Percentiles rank a stretch among this genome's conserved stretches.
Evolutionary conservation across 2,329 filamentous ascomycete species (phyloP).

Genomic region (Ophiostoma sp.): DNA sequence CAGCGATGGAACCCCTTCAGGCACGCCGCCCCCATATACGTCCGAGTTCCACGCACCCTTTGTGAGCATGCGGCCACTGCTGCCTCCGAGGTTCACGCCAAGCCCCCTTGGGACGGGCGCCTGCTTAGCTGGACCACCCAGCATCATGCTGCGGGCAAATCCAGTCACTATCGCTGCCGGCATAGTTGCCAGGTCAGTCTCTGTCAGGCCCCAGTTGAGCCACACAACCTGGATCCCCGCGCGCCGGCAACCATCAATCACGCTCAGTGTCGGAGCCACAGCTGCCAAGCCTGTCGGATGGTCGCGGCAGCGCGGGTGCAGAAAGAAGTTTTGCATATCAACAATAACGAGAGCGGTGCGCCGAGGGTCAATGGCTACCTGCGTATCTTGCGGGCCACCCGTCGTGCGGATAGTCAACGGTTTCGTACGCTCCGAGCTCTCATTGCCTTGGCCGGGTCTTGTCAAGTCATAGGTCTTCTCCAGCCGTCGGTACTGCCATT

Average conservation of each 20-base stretch:
- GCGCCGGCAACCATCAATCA: constrained; percentile 43
- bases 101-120: constrained; percentile 32
- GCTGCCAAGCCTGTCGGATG: constrained; percentile 40
- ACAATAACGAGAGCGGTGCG: constrained; percentile 34
- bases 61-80: constrained; percentile 44
- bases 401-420: constrained; percentile 37
- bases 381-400: constrained; percentile 43
- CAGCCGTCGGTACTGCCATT: constrained; percentile 32
- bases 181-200: constrained; percentile 45
- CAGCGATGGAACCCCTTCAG: constrained; percentile 34
- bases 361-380: constrained; percentile 47
- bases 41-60: constrained; percentile 52
- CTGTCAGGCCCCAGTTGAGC: constrained; percentile 54
- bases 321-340: constrained; percentile 55
- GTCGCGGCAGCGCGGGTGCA: constrained; percentile 39
- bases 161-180: constrained; percentile 45
- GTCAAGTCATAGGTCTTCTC: constrained; percentile 33
- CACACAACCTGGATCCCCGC: constrained; percentile 41
- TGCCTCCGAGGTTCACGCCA: constrained; percentile 43
- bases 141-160: constrained; percentile 41
- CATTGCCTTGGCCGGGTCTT: constrained; percentile 20
- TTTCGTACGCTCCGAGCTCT: constrained; percentile 28
- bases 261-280: constrained; percentile 36
- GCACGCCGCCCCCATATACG: constrained; percentile 36
- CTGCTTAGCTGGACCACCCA: neutral